These are phyloP conservation scores for Fusarium nodosum DNA, from an alignment of 2,329 filamentous ascomycete species.

Conservation along the genomic window DNA sequence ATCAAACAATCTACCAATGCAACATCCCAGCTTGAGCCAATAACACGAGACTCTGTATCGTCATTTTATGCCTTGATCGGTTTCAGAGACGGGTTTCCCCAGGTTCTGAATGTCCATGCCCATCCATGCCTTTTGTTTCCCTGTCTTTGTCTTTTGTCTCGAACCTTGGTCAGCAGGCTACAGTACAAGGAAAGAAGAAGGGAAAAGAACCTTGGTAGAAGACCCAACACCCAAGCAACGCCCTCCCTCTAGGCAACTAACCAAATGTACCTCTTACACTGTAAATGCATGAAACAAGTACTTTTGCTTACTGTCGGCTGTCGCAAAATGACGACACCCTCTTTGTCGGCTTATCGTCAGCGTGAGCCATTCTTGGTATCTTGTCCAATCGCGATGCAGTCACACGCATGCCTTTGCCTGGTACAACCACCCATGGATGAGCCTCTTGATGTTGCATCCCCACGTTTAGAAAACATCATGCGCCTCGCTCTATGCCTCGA, in stretches of 20 bases:
- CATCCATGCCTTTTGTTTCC: not conserved
- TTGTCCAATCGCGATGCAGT: not conserved
- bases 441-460: not conserved
- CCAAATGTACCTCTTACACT: conserved; percentile 16
- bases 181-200: conserved; percentile 21
- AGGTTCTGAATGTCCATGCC: not conserved
- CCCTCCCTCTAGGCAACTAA: conserved; percentile 25
- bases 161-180: conserved; percentile 25
- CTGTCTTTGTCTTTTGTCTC: not conserved
- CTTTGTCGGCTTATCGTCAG: conserved; percentile 12
- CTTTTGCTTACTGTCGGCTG: not conserved
- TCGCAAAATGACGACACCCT: conserved; percentile 43
- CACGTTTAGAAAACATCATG: conserved; percentile 26
- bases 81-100: conserved; percentile 3
- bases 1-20: conserved; percentile 26
- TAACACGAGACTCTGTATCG: conserved; percentile 3
- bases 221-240: not conserved
- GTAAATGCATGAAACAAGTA: not conserved
- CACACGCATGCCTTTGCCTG: not conserved
- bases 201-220: conserved; percentile 41
- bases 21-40: not conserved
- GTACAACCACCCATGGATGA: not conserved
- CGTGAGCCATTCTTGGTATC: conserved; percentile 3
- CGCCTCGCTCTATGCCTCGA: conserved; percentile 38
- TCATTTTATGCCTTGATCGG: conserved; percentile 18